Percentiles rank a stretch among this genome's conserved stretches.
These are phyloP conservation scores for Nitzschia sp. DNA, from an alignment of 108 stramenopile species.

Conservation along the genomic window DNA sequence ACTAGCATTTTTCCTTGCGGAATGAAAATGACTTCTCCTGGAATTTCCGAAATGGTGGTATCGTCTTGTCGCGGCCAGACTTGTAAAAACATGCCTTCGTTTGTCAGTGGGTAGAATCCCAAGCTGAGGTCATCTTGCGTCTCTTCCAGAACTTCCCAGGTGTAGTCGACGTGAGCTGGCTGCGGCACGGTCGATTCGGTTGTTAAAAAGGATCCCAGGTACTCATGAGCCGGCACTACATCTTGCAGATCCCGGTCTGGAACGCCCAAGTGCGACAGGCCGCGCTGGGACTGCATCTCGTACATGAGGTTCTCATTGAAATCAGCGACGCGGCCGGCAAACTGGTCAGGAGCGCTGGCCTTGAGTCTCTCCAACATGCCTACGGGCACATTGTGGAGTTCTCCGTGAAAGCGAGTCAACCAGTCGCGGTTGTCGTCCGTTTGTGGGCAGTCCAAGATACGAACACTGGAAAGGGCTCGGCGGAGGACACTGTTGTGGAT, in stretches of 20 bases:
- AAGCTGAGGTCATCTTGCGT: conserved; percentile 33
- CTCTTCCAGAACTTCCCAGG: conserved; percentile 45
- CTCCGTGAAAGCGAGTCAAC: conserved; percentile 12
- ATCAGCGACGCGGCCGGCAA: conserved; percentile 59
- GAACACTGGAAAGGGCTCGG: background rate
- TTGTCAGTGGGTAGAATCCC: conserved; percentile 64
- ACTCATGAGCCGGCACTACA: conserved; percentile 19
- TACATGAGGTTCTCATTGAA: conserved; percentile 62
- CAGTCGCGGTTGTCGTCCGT: conserved; percentile 14
- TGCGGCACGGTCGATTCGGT: conserved; percentile 56
- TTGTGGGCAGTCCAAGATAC: background rate
- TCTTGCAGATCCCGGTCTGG: conserved; percentile 23
- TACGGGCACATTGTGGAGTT: conserved; percentile 24
- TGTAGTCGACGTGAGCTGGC: conserved; percentile 78
- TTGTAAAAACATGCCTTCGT: conserved; percentile 61
- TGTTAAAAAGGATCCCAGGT: conserved; percentile 53
- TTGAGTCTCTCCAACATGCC: conserved; percentile 17
- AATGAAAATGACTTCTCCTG: conserved; percentile 53
- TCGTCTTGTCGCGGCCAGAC: conserved; percentile 39
- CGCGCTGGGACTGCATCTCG: conserved; percentile 41
- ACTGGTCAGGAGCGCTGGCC: conserved; percentile 27
- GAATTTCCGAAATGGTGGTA: background rate
- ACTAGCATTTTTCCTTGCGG: conserved; percentile 62
- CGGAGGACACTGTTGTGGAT: too few relatives aligned
- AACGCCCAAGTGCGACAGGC: conserved; percentile 9